These are phyloP conservation scores for Suillus plorans DNA, from an alignment of 768 basidiomycete species.

Conservation along the genomic window DNA sequence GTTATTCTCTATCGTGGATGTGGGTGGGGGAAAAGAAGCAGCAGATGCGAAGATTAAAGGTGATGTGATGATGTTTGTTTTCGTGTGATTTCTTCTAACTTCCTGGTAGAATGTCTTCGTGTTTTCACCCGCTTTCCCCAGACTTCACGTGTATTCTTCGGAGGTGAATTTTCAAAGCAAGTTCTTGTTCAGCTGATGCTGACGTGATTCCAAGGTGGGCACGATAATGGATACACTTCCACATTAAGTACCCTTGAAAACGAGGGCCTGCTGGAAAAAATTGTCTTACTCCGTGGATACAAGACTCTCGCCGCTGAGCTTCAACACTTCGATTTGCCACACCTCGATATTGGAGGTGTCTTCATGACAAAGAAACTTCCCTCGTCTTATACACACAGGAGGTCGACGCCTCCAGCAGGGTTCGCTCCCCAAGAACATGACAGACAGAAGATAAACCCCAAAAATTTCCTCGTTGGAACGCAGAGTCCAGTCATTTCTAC, in stretches of 20 bases:
- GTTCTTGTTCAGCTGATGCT: neutral
- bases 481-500: constrained; percentile 3
- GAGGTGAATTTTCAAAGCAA: constrained; percentile 19
- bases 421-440: constrained; percentile 25
- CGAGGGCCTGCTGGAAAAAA: constrained; percentile 37
- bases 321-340: constrained; percentile 28
- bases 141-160: constrained; percentile 40
- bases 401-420: neutral
- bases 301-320: constrained; percentile 36
- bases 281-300: constrained; percentile 40
- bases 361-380: constrained; percentile 35
- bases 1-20: constrained; percentile 42
- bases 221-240: constrained; percentile 43
- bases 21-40: constrained; percentile 42
- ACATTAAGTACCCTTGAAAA: constrained; percentile 37
- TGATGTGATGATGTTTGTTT: constrained; percentile 7
- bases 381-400: constrained; percentile 4
- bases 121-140: constrained; percentile 54
- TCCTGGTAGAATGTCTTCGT: constrained; percentile 44
- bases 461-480: neutral
- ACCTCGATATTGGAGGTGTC: constrained; percentile 34
- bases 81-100: constrained; percentile 1
- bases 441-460: constrained; percentile 14
- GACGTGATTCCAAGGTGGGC: constrained; percentile 23
- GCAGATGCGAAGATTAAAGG: constrained; percentile 44